Evolutionary conservation across 495 filamentous ascomycete species (phyloP), one percentile per base, ranked within the genome.

Genomic region (Xylaria scruposa): DNA sequence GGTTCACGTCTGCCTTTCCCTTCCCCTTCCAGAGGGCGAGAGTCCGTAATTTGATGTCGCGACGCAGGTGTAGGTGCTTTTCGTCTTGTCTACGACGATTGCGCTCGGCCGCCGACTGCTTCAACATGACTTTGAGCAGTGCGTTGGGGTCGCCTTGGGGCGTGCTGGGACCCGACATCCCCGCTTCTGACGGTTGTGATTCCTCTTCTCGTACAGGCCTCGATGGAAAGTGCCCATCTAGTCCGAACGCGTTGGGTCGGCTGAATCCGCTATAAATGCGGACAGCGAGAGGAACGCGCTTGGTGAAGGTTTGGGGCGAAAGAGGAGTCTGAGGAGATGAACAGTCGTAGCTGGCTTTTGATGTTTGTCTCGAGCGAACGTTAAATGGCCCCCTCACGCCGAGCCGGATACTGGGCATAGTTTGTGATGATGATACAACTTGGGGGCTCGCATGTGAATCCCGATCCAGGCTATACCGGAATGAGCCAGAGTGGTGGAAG

Each of bases 101-200:
- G 81, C 96, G 94, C 72, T 98, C 95, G 24, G 87, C 87, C 8
- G 89, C 88, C 7, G 91, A 92, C 46, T 98, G 85, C 77, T 97
- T 96, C 5, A 92, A 87, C 1, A 71, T 62, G 9, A 70, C 63
- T 29, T 58, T 77, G n/a, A 72, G 69, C 24, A 76, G 15, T 4
- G 74, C 58, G 4, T 72, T 68, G 3, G 66, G 58, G 19, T 70
- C 72, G 9, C 71, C 66, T n/a, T 36, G 70, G n/a, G 73, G 33
- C 0, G 69, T 38, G 8, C 36, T 40, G 13, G 46, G 53, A 24
- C 70, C 64, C 0, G 61, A 70, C 5, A 59, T 36, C 31, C 26
- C n/a, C 8, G 47, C 33, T 4, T 24, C 24, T 31, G 59, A 51
- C 2, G 67, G 44, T n/a, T 31, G 40, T 24, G 26, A 21, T 17